Evolutionary conservation across 2,329 filamentous ascomycete species (phyloP).

Genomic region (Ophiosphaerella herpotricha): DNA sequence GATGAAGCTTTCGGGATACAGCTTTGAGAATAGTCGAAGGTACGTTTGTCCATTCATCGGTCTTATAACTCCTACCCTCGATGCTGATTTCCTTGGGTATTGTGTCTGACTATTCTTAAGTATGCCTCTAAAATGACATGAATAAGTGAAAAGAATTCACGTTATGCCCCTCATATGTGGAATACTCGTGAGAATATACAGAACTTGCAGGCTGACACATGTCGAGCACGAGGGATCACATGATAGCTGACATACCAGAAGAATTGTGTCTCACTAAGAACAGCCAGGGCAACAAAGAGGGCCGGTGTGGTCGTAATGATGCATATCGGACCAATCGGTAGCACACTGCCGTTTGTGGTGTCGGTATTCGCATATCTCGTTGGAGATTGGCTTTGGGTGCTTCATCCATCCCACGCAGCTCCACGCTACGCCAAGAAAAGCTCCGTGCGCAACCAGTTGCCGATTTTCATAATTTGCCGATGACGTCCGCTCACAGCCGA

Average conservation of each 20-base stretch:
- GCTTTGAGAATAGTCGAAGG: slow-evolving; percentile 74
- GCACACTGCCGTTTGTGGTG: slow-evolving; percentile 24
- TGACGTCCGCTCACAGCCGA: slow-evolving; percentile 25
- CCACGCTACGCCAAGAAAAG: slow-evolving; percentile 32
- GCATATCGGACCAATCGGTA: slow-evolving; percentile 20
- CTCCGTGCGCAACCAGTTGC: slow-evolving; percentile 18
- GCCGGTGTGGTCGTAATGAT: slow-evolving; percentile 9
- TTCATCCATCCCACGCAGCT: slow-evolving; percentile 17
- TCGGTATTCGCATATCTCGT: slow-evolving; percentile 28
- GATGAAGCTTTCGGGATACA: slow-evolving; percentile 79
- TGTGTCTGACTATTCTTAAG: slow-evolving; percentile 16
- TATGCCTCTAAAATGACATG: slow-evolving; percentile 5
- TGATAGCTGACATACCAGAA: slow-evolving; percentile 39
- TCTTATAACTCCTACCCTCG: slow-evolving; percentile 66
- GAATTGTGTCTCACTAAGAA: slow-evolving; percentile 33
- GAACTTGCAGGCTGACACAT: no score
- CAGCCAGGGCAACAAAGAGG: slow-evolving; percentile 15
- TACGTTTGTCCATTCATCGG: slow-evolving; percentile 85
- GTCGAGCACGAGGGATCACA: slow-evolving; percentile 24
- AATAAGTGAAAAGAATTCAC: no score
- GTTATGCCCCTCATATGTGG: no score
- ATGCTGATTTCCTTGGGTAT: slow-evolving; percentile 55
- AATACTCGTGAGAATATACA: no score
- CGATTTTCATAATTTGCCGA: slow-evolving; percentile 25
- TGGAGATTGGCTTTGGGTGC: slow-evolving; percentile 9